A percentile compares a stretch with the other conserved stretches of the same genome.
Evolutionary conservation across 2,329 filamentous ascomycete genomes (phyloP).

Genomic region (Scedosporium boydii): DNA sequence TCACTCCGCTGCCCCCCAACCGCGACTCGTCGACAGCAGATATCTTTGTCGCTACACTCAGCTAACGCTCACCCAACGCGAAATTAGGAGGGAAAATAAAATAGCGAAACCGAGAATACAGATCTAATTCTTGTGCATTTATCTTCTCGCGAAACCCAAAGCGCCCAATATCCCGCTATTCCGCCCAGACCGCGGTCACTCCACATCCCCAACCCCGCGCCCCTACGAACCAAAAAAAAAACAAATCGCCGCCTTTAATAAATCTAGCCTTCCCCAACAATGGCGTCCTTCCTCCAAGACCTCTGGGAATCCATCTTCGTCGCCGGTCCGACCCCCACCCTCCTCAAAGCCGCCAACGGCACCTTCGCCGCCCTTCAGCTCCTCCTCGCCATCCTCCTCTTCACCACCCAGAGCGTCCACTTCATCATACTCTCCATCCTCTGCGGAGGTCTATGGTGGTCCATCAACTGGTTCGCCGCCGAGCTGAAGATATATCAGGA

Average conservation of each 20-base stretch:
- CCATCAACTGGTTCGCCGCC: constrained; percentile 92
- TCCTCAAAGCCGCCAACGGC: constrained; percentile 82
- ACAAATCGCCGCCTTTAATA: no score
- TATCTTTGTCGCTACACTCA: no score
- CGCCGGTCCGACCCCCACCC: constrained; percentile 77
- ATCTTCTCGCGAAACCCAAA: no score
- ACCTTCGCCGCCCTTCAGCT: constrained; percentile 80
- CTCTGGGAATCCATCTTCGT: constrained; percentile 93
- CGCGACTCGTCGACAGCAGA: background rate
- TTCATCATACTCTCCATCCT: constrained; percentile 74
- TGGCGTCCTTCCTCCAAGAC: constrained; percentile 58
- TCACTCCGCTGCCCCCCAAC: background rate
- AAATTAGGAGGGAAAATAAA: no score
- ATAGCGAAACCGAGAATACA: no score
- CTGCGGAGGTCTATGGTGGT: constrained; percentile 76
- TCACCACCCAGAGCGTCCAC: constrained; percentile 80
- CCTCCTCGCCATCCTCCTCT: constrained; percentile 64
- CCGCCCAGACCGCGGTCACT: no score
- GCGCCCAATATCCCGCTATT: no score
- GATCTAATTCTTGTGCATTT: no score
- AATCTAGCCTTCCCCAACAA: constrained; percentile 17
- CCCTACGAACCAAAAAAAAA: background rate
- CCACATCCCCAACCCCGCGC: background rate
- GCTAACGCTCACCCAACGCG: background rate
- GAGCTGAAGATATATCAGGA: constrained; percentile 42